Evolutionary conservation across 2,329 filamentous ascomycete genomes (phyloP).

Genomic region (Pleomassaria siparia): DNA sequence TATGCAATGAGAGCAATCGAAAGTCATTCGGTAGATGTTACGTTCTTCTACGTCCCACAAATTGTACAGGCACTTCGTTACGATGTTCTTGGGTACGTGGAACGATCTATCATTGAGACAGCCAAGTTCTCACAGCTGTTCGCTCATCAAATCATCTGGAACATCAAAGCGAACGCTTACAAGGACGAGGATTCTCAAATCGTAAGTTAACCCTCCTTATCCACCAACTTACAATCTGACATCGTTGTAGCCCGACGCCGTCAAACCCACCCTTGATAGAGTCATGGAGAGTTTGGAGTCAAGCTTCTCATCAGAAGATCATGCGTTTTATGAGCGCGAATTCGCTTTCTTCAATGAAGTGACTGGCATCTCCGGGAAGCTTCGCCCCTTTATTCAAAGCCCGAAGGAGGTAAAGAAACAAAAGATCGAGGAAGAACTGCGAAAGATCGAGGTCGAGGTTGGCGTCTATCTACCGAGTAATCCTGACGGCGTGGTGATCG

Average conservation of each 20-base stretch:
- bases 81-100: slow-evolving; percentile 89
- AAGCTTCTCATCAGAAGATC: slow-evolving; percentile 78
- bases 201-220: slow-evolving; percentile 51
- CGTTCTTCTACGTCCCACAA: slow-evolving; percentile 98
- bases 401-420: slow-evolving; percentile 97
- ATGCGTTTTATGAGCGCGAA: slow-evolving; percentile 86
- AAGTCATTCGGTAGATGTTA: slow-evolving; percentile 92
- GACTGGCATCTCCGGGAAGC: slow-evolving; percentile 90
- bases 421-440: slow-evolving; percentile 97
- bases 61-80: slow-evolving; percentile 95
- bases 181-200: slow-evolving; percentile 93
- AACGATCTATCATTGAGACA: slow-evolving; percentile 94
- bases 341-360: slow-evolving; percentile 99
- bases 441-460: slow-evolving; percentile 95
- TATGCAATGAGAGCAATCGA: slow-evolving; percentile 96
- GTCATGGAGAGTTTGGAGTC: slow-evolving; percentile 83
- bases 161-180: slow-evolving; percentile 98
- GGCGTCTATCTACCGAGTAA: slow-evolving; percentile 97
- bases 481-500: slow-evolving; percentile 93
- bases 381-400: slow-evolving; percentile 89
- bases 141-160: slow-evolving; percentile 99
- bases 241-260: slow-evolving; percentile 70
- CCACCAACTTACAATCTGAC: slow-evolving; percentile 7
- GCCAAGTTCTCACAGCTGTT: slow-evolving; percentile 98
- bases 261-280: slow-evolving; percentile 90